Base-by-base conservation (phyloP, 2,329 filamentous ascomycete species). In the Fusarium coicis region DNA sequence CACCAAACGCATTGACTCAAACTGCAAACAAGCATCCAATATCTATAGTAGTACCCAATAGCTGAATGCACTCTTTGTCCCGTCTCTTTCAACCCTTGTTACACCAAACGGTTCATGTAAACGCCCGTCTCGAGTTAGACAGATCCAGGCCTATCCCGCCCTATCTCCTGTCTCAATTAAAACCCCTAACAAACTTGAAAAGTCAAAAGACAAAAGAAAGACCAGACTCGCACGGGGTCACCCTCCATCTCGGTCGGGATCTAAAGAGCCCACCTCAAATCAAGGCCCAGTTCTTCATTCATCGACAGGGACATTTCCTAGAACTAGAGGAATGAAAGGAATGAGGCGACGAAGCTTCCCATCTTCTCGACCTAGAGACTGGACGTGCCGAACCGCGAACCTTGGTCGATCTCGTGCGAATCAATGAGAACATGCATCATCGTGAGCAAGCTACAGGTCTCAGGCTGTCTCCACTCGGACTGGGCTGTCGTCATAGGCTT, bases 401-500 rank as follows among this genome's bases (percentile, higher is more conserved):
- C 71, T 60, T 70, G 70, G 65, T 42, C 34, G 26, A 49, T 37
- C 50, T 40, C 23, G 23, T 40, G 39, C 56, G 34, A 66, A 66
- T 66, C 68, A 50, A 23, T 34, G 37, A 10, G 46, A 42, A 43
- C 26, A 60, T 43, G 37, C 50, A 44, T 40, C 37, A 63, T 52
- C 44, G 43, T 30, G 36, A 54, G 15, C 23, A 62, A 37, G 43
- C 43, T 44, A 44, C 44, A 47, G 52, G 23, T 26, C 42, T 34
- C 32, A 12, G 32, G 32, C 32, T 46, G 44, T 68, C 67, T 64
- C 66, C 50, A 56, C 65, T 49, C 32, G 10, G 40, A 42, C 39
- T 76, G 40, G 49, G 47, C 39, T 76, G 37, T 59, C 72, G 72
- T 74, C 72, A 74, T 74, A 74, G 68, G 53, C 56, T 52, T 43